A percentile compares a stretch with the other conserved stretches of the same genome.
phyloP scores from a whole-genome alignment of 2,329 filamentous ascomycete genomes.

The Beauveria brongniartii region DNA sequence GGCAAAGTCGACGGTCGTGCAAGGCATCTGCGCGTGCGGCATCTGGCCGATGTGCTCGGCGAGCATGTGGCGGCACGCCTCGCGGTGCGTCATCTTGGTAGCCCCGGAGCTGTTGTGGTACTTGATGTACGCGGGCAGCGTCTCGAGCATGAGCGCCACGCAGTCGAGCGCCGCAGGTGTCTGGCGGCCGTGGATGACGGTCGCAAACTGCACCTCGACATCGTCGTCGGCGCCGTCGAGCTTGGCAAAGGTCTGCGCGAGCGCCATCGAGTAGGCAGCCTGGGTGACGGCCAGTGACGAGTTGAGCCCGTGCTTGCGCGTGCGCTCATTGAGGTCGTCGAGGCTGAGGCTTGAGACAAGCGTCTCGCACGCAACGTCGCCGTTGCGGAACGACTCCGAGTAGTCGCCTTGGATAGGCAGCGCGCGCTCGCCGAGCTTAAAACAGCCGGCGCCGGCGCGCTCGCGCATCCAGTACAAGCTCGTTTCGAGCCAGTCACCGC shows the following conservation, averaged over 20 bases:
- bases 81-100: constrained; percentile 5
- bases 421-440: not conserved
- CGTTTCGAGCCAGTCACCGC: constrained; percentile 13
- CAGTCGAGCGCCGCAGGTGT: constrained; percentile 9
- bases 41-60: constrained; percentile 11
- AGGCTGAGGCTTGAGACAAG: constrained; percentile 4
- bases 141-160: constrained; percentile 12
- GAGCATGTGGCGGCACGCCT: constrained; percentile 6
- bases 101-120: not conserved
- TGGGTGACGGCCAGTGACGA: constrained; percentile 7
- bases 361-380: constrained; percentile 7
- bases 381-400: constrained; percentile 8
- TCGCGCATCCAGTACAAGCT: constrained; percentile 12
- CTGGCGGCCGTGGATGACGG: constrained; percentile 11
- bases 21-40: constrained; percentile 12
- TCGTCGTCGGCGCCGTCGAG: not conserved
- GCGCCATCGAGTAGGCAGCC: constrained; percentile 12
- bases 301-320: constrained; percentile 3
- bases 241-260: constrained; percentile 9
- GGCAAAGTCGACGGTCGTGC: constrained; percentile 12
- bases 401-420: not conserved
- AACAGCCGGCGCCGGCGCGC: not conserved
- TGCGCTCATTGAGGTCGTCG: constrained; percentile 8
- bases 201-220: constrained; percentile 13
- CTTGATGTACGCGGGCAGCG: constrained; percentile 10